Evolutionary conservation across 805 yeast genomes (phyloP), one percentile per base, ranked within the genome.

Genomic region (Cyberlindnera americana): DNA sequence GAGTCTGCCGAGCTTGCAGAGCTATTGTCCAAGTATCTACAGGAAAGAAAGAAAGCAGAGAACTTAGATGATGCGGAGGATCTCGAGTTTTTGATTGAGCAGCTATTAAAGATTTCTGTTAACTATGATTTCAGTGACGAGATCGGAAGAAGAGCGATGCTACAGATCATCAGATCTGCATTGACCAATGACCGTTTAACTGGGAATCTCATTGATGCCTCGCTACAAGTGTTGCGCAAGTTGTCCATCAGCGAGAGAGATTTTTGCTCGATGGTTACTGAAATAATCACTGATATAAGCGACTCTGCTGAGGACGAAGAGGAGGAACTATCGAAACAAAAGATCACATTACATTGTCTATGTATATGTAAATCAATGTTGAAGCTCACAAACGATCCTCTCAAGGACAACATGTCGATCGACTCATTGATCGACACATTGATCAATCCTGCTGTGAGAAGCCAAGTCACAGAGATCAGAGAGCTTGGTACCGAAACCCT

Each of bases 41-140:
- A 69, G 28, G 64, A 70, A 38, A 65, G 89, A 44, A 59, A 51
- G 23, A 54, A 41, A 12, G 33, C 44, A 19, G 54, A 38, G 37
- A 40, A 28, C 29, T 40, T 29, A 1, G 68, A 66, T 3, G 79
- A 80, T 39, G 65, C 74, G 5, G 69, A 66, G 17, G 88, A 83
- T 40, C 56, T 78, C 21, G 90, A 84, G 47, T 89, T 80, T 55
- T 76, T 89, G 33, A 71, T 89, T 29, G 78, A 78, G 42, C 96
- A 93, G 59, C 60, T 91, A 16, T 57, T 91, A 27, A 60, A 66
- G 9, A 73, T 87, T 19, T 81, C 90, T 1, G 73, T 73, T 21
- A 75, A 76, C 27, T 83, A 83, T 55, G 98, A 93, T 59, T 88
- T 78, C 54, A 82, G 88, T 51, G 97, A 93, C 65, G 96, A 90